Evolutionary conservation across 83 land plant species (phyloP).

Genomic region (Larix sibirica): DNA sequence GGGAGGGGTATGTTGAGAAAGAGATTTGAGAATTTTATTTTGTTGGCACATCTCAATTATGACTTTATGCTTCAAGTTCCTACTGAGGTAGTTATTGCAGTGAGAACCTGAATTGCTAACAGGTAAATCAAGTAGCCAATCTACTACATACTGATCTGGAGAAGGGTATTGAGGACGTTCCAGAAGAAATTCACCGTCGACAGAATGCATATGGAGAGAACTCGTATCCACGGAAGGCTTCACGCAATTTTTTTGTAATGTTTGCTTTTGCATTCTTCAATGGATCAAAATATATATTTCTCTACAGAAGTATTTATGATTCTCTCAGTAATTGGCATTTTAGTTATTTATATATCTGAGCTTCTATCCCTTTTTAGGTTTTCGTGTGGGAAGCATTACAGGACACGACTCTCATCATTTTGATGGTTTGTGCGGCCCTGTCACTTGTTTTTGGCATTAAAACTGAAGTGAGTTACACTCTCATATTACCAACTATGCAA

Average conservation of each 20-base stretch:
- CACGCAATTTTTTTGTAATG: constrained; percentile 46
- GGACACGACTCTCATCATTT: constrained; percentile 69
- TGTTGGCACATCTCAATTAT: too few species aligned
- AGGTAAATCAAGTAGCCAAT: constrained; percentile 10
- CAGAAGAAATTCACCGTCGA: constrained; percentile 28
- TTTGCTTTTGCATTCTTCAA: too few species aligned
- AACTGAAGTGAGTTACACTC: constrained; percentile 51
- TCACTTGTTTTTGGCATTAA: constrained; percentile 65
- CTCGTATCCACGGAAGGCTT: constrained; percentile 65
- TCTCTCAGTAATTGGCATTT: too few species aligned
- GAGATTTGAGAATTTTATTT: background rate
- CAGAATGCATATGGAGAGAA: constrained; percentile 60
- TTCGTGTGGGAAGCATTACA: constrained; percentile 81
- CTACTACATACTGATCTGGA: constrained; percentile 49
- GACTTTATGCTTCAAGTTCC: too few species aligned
- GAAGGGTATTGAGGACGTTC: constrained; percentile 51
- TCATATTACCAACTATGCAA: too few species aligned
- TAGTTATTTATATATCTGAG: too few species aligned
- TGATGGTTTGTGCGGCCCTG: constrained; percentile 72
- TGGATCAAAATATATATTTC: too few species aligned
- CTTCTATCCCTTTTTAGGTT: constrained; percentile 15
- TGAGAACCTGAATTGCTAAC: too few species aligned
- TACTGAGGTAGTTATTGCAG: too few species aligned
- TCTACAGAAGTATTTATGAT: too few species aligned
- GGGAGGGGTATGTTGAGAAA: constrained; percentile 61